Conservation (phyloP, 78 protist species). For the Cavenderia fasciculata region DNA sequence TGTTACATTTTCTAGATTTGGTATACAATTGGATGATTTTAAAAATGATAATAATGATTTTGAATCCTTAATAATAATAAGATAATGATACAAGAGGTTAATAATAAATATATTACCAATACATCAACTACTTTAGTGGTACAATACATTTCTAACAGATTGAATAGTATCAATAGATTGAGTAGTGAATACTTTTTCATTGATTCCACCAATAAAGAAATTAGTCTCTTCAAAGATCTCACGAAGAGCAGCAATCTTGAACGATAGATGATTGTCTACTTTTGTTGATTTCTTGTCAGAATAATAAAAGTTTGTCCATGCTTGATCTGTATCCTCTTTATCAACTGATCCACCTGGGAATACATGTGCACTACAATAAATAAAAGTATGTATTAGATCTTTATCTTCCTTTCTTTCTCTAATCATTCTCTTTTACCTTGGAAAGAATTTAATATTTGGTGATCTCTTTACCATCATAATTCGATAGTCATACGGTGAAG, state of each 20-base stretch:
- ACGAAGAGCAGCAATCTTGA: conserved; percentile 26
- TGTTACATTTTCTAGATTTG: neutral
- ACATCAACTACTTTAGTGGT: no score
- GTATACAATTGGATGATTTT: neutral
- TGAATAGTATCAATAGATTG: conserved; percentile 11
- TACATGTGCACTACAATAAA: conserved; percentile 59
- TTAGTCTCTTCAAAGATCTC: conserved; percentile 67
- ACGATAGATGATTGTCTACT: neutral
- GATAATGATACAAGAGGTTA: neutral
- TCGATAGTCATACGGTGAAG: conserved; percentile 42
- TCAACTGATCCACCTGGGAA: conserved; percentile 69
- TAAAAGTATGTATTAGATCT: no score
- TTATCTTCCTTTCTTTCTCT: no score
- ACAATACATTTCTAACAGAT: neutral
- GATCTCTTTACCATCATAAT: conserved; percentile 68
- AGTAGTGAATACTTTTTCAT: neutral
- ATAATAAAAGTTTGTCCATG: conserved; percentile 6
- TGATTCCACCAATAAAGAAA: conserved; percentile 27
- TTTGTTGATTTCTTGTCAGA: neutral
- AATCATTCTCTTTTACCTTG: no score
- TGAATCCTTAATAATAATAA: neutral
- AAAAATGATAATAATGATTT: neutral
- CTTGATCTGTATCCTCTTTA: neutral
- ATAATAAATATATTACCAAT: neutral
- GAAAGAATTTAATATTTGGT: conserved; percentile 4